Percentiles rank a stretch among this genome's conserved stretches.
Conservation (phyloP, 2,329 filamentous ascomycete genomes). For the Mycosphaerella arachidis region DNA sequence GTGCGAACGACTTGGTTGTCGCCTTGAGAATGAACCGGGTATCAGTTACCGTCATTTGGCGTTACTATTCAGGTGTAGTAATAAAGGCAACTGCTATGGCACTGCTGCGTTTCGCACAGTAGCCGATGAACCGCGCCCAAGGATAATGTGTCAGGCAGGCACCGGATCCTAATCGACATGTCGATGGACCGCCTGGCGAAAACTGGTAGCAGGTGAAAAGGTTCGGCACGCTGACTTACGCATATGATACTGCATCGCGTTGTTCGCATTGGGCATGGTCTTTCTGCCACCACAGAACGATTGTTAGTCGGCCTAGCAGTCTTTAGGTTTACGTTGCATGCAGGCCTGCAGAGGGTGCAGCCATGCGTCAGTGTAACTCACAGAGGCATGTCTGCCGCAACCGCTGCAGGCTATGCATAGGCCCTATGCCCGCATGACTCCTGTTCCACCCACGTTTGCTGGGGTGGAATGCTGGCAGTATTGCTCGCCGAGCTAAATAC, state of each 20-base stretch:
- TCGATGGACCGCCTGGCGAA: not conserved
- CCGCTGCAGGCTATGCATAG: slow-evolving; percentile 20
- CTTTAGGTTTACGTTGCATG: slow-evolving; percentile 14
- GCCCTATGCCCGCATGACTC: slow-evolving; percentile 20
- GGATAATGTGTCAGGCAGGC: slow-evolving; percentile 10
- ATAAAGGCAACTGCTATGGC: not conserved
- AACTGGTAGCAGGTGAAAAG: slow-evolving; percentile 7
- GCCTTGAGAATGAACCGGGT: not conserved
- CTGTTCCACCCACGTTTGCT: slow-evolving; percentile 16
- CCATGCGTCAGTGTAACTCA: slow-evolving; percentile 18
- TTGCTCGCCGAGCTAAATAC: slow-evolving; percentile 18
- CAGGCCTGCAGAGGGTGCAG: slow-evolving; percentile 14
- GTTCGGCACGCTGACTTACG: slow-evolving; percentile 17
- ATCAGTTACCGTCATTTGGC: slow-evolving; percentile 1
- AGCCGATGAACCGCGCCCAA: slow-evolving; percentile 6
- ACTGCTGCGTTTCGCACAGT: not conserved
- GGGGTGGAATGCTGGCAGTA: slow-evolving; percentile 18
- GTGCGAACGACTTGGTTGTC: not conserved
- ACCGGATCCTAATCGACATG: not conserved
- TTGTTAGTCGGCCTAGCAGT: slow-evolving; percentile 2
- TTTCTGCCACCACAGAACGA: slow-evolving; percentile 6
- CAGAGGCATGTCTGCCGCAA: slow-evolving; percentile 16
- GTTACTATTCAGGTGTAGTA: not conserved
- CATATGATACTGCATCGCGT: slow-evolving; percentile 4
- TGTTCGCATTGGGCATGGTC: slow-evolving; percentile 17